A percentile compares a stretch with the other conserved stretches of the same genome.
These are phyloP conservation scores for Voacanga thouarsii DNA, from an alignment of 257 asterid genomes.

Conservation along the genomic window DNA sequence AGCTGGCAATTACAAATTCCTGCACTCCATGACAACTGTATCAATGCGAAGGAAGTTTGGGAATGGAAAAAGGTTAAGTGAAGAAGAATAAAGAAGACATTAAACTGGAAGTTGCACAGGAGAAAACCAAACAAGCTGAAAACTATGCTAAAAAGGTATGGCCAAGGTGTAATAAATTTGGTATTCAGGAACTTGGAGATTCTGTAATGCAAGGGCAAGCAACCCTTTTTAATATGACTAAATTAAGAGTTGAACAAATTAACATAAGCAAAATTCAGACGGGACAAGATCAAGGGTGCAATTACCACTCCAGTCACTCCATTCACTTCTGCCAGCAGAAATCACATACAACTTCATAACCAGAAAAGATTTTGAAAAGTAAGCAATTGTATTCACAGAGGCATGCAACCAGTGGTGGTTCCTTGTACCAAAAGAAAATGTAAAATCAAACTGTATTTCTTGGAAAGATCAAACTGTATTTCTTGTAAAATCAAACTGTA, in stretches of 20 bases:
- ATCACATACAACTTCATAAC: background rate
- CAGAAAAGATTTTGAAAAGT: background rate
- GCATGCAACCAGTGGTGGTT: background rate
- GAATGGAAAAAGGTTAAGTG: background rate
- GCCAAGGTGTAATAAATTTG: background rate
- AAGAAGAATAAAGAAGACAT: background rate
- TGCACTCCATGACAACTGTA: background rate
- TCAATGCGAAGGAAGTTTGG: background rate
- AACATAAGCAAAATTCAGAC: background rate
- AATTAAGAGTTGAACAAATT: background rate
- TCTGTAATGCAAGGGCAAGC: background rate
- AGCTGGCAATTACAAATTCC: background rate
- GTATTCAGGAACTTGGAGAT: background rate
- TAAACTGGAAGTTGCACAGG: background rate
- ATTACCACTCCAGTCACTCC: background rate
- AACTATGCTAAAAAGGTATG: too few relatives aligned
- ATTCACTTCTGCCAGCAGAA: background rate
- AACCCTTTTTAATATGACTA: background rate
- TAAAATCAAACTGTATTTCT: background rate
- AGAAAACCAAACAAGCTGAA: too few relatives aligned
- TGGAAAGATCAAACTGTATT: too few relatives aligned
- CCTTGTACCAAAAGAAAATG: background rate
- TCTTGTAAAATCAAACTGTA: too few relatives aligned
- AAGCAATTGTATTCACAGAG: background rate
- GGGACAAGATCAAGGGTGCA: background rate